Percentiles rank a stretch among this genome's conserved stretches.
phyloP scores from a whole-genome alignment of 495 filamentous ascomycete species.

The Penicillium cataractarum region DNA sequence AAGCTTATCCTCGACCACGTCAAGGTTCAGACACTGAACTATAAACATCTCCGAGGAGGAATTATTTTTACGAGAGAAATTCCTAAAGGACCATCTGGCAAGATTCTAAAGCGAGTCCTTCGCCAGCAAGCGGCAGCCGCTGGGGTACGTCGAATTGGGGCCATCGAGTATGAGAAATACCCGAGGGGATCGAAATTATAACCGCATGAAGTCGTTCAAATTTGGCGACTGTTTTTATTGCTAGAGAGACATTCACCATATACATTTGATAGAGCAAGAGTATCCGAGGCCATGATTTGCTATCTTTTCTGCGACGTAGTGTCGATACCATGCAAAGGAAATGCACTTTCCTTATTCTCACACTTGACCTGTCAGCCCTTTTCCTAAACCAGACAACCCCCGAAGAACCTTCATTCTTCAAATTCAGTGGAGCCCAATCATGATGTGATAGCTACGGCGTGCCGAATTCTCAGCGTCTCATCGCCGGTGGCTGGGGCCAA shows the following conservation, averaged over 20 bases:
- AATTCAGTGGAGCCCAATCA: conserved; percentile 3
- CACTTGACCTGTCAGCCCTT: not conserved
- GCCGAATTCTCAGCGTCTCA: not conserved
- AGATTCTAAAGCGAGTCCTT: not conserved
- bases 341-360: not conserved
- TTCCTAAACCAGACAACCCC: not conserved
- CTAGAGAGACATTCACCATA: not conserved
- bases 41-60: not conserved
- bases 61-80: not conserved
- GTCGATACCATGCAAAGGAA: not conserved
- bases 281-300: not conserved
- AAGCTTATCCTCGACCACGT: not conserved
- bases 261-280: not conserved
- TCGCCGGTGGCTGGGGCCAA: not conserved
- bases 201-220: too few relatives aligned
- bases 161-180: not conserved
- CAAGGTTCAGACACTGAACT: not conserved
- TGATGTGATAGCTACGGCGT: not conserved
- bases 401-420: not conserved
- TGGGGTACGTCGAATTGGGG: not conserved
- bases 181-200: not conserved
- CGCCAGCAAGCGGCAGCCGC: not conserved
- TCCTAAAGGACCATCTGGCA: not conserved
- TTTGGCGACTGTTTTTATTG: too few relatives aligned
- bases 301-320: not conserved